Percentiles rank a stretch among this genome's conserved stretches.
Conservation (phyloP, 805 yeast species). For the Sugiyamaella qingdaonensis region DNA sequence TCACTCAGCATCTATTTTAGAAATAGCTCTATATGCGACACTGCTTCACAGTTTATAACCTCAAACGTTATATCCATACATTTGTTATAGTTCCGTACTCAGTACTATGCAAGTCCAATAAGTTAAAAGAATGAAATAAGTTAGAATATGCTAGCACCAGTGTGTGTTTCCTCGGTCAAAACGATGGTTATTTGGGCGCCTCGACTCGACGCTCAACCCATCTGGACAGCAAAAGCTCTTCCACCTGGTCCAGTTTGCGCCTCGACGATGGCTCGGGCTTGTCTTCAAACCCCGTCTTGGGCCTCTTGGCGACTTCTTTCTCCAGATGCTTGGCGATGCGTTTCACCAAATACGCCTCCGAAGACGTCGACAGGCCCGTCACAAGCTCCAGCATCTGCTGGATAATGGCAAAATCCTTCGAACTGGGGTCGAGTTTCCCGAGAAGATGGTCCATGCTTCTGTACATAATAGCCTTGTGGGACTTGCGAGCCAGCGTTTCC, state of each 20-base stretch:
- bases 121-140: not conserved
- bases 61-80: not conserved
- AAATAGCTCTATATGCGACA: not conserved
- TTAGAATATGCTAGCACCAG: not conserved
- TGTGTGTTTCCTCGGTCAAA: not conserved
- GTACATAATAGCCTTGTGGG: not conserved
- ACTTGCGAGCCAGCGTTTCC: not conserved
- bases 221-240: conserved; percentile 44
- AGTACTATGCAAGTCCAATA: not conserved
- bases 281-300: not conserved
- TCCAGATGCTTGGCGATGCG: conserved; percentile 15
- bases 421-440: conserved; percentile 9
- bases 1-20: no score
- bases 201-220: conserved; percentile 38
- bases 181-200: not conserved
- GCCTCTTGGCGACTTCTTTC: not conserved
- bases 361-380: conserved; percentile 12
- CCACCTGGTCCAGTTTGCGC: conserved; percentile 30
- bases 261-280: not conserved
- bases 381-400: conserved; percentile 2
- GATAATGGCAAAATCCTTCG: conserved; percentile 1
- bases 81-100: no score
- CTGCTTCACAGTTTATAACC: not conserved
- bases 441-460: conserved; percentile 11
- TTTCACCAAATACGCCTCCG: conserved; percentile 19